Conservation (phyloP, 148 eudicot species). For the Selenicereus undatus region DNA sequence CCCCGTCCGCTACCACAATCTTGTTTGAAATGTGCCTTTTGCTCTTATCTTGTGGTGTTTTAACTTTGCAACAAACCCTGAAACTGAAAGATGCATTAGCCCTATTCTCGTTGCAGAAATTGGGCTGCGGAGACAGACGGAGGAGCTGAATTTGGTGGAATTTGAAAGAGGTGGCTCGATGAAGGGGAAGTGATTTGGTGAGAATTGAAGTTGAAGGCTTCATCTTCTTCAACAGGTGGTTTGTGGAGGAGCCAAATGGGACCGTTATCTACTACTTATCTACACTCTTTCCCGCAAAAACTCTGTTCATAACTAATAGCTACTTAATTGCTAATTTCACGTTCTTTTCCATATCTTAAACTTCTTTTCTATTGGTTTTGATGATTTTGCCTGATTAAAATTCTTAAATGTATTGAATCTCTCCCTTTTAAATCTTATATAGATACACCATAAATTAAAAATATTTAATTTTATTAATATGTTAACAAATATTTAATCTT, state of each 20-base stretch:
- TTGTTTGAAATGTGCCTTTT: conserved; percentile 35
- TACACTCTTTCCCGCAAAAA: conserved; percentile 22
- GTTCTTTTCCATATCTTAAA: no score
- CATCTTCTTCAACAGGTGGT: conserved; percentile 10
- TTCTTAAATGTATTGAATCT: no score
- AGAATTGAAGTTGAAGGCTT: conserved; percentile 27
- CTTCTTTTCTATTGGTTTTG: background rate
- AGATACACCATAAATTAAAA: no score
- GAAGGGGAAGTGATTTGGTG: conserved; percentile 28
- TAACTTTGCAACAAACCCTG: conserved; percentile 43
- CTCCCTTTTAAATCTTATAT: no score
- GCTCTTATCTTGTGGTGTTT: conserved; percentile 31
- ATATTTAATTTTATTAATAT: no score
- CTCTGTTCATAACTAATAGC: background rate
- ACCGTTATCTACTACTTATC: conserved; percentile 32
- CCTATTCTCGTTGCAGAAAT: conserved; percentile 11
- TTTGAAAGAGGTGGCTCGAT: conserved; percentile 19
- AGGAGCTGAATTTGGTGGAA: conserved; percentile 18
- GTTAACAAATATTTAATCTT: no score
- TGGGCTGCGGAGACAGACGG: conserved; percentile 21
- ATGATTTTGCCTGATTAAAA: no score
- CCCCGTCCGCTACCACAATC: conserved; percentile 44
- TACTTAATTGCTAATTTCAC: no score
- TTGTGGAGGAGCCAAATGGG: conserved; percentile 21
- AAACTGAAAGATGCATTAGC: conserved; percentile 5